These are phyloP conservation scores for Talaromyces piceae DNA, from an alignment of 2,329 filamentous ascomycete genomes.

Conservation along the genomic window DNA sequence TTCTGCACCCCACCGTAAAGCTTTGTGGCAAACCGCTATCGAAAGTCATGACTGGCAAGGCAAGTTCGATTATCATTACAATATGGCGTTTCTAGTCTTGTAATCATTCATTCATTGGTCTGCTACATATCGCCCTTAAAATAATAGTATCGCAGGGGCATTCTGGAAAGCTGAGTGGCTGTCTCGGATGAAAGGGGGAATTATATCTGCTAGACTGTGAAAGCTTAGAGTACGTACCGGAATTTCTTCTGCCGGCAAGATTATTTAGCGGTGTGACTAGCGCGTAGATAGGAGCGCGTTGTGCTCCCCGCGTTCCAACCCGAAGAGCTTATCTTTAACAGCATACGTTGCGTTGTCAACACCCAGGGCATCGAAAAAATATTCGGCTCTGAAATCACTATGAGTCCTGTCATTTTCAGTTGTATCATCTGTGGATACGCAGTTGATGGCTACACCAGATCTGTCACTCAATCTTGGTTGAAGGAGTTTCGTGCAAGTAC, in stretches of 20 bases:
- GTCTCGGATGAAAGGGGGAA: not conserved
- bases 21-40: no score
- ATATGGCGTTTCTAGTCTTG: not conserved
- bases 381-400: not conserved
- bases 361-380: not conserved
- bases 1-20: no score
- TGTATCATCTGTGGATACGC: constrained; percentile 4
- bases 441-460: not conserved
- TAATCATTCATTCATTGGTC: not conserved
- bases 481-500: constrained; percentile 10
- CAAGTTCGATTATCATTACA: no score
- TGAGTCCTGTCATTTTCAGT: not conserved
- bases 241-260: no score
- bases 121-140: not conserved
- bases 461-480: constrained; percentile 7
- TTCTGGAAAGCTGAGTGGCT: not conserved
- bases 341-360: not conserved
- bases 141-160: not conserved
- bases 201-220: not conserved
- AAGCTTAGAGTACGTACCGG: no score
- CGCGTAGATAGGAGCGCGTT: no score
- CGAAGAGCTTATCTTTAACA: not conserved
- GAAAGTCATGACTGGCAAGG: no score
- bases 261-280: no score
- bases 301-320: not conserved